These are phyloP conservation scores for Aureobasidium sp. DNA, from an alignment of 2,329 filamentous ascomycete species.

Conservation along the genomic window DNA sequence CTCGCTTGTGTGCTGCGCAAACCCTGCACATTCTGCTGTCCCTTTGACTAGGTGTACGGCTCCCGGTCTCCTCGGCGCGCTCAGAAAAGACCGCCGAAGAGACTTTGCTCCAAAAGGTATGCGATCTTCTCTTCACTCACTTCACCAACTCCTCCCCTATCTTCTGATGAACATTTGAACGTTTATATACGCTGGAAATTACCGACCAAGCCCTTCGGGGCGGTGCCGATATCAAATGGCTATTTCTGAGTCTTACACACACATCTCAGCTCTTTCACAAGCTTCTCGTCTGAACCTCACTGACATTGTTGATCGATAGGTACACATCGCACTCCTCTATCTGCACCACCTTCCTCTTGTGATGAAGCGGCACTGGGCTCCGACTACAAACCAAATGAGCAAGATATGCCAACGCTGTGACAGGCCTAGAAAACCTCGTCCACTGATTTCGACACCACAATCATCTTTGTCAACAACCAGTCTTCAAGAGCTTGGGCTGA, in stretches of 20 bases:
- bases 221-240: conserved; percentile 79
- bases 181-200: conserved; percentile 83
- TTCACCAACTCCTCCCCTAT: background rate
- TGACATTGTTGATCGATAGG: conserved; percentile 17
- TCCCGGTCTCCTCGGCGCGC: background rate
- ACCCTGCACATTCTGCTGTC: background rate
- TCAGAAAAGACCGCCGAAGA: background rate
- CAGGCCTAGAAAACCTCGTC: conserved; percentile 41
- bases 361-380: conserved; percentile 24
- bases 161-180: conserved; percentile 49
- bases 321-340: background rate
- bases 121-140: background rate
- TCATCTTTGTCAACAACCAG: background rate
- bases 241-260: conserved; percentile 61
- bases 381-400: conserved; percentile 19
- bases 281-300: background rate
- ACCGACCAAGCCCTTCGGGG: conserved; percentile 71
- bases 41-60: conserved; percentile 9
- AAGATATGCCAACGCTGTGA: conserved; percentile 28
- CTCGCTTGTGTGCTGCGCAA: background rate
- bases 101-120: background rate
- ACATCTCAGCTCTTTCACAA: conserved; percentile 8
- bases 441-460: conserved; percentile 27
- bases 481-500: conserved; percentile 11
- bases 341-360: conserved; percentile 8